These are phyloP conservation scores for Micractinium conductrix DNA, from an alignment of 139 green algal species.

Conservation along the genomic window DNA sequence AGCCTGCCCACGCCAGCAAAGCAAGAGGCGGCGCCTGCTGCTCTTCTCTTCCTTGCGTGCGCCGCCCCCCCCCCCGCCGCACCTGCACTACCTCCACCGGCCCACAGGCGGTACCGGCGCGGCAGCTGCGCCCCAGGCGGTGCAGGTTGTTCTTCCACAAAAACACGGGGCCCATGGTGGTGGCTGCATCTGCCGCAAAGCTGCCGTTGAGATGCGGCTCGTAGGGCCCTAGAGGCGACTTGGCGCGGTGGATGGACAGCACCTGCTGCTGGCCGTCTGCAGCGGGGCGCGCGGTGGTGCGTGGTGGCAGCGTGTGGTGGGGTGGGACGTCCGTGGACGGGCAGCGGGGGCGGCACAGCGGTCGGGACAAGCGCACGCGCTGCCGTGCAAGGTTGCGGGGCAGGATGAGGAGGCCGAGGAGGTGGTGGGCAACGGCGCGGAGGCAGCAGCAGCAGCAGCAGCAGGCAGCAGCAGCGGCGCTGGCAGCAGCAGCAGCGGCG, in stretches of 20 bases:
- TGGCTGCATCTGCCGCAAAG: not conserved
- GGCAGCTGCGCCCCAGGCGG: slow-evolving; percentile 19
- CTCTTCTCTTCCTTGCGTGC: not conserved
- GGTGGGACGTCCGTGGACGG: not conserved
- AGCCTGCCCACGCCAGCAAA: not conserved
- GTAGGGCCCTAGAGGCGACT: slow-evolving; percentile 25
- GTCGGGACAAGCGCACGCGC: not conserved
- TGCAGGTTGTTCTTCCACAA: slow-evolving; percentile 8
- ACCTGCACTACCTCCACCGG: slow-evolving; percentile 1
- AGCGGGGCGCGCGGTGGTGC: not conserved
- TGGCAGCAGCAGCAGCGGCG: not conserved
- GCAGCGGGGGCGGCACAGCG: not conserved
- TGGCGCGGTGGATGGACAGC: slow-evolving; percentile 6
- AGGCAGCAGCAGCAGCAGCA: not conserved
- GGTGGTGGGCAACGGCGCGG: not conserved
- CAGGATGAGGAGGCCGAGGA: not conserved
- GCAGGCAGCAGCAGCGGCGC: not conserved
- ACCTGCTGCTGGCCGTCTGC: not conserved
- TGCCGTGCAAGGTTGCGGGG: not conserved
- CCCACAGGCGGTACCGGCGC: not conserved
- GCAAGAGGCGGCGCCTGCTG: not conserved
- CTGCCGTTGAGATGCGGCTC: not conserved
- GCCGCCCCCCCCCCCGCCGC: not conserved
- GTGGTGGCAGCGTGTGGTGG: not conserved
- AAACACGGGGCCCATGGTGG: not conserved